These are phyloP conservation scores for Cyclocybe cylindracea DNA, from an alignment of 768 basidiomycete species.

Conservation along the genomic window DNA sequence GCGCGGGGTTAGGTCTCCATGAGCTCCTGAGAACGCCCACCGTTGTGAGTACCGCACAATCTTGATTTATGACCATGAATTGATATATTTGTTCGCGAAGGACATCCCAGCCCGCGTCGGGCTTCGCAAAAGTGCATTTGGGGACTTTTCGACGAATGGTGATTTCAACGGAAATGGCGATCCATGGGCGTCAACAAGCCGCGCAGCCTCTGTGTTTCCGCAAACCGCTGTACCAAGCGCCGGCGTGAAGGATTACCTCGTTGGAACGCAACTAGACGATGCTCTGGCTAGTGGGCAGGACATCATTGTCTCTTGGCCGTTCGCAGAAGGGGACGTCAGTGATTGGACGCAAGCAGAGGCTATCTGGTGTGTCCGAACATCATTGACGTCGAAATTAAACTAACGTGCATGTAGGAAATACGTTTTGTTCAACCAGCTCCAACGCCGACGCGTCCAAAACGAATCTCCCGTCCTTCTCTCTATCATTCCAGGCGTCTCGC, in stretches of 20 bases:
- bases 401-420: conserved; percentile 65
- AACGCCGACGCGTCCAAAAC: conserved; percentile 80
- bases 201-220: conserved; percentile 45
- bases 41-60: conserved; percentile 53
- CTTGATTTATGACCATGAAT: conserved; percentile 3
- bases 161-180: conserved; percentile 18
- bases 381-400: not conserved
- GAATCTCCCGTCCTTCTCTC: conserved; percentile 85
- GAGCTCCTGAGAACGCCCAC: conserved; percentile 79
- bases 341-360: conserved; percentile 90
- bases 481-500: conserved; percentile 63
- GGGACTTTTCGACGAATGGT: conserved; percentile 26
- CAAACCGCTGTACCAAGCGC: conserved; percentile 43
- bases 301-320: conserved; percentile 79
- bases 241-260: conserved; percentile 77
- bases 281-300: conserved; percentile 76
- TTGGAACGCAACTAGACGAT: conserved; percentile 79
- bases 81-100: conserved; percentile 38
- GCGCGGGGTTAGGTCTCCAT: conserved; percentile 77
- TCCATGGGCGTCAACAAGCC: conserved; percentile 45
- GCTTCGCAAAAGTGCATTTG: conserved; percentile 50
- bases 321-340: conserved; percentile 67
- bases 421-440: conserved; percentile 71
- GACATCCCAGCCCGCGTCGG: conserved; percentile 83
- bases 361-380: conserved; percentile 62